Evolutionary conservation across 2,329 filamentous ascomycete genomes (phyloP), one percentile per base, ranked within the genome.

Genomic region (Metarhizium rileyi): DNA sequence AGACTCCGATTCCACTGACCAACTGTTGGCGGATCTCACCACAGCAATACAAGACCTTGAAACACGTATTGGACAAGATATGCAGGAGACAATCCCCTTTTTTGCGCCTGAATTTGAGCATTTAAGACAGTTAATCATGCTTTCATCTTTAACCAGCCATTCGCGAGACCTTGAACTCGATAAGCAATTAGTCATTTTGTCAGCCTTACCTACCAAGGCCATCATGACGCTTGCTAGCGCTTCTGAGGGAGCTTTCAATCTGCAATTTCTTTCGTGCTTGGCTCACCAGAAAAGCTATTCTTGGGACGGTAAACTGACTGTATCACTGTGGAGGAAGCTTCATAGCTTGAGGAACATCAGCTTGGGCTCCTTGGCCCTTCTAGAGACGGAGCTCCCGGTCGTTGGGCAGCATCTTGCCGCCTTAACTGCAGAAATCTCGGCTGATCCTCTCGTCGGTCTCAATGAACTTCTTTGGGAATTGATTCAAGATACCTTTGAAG

Each of bases 321-420:
- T 60, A 16, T 73, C 74, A 1, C 59, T 87, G 3, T 68, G 87
- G 56, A 67, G 70, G 14, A 81, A 76, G 55, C 64, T 85, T 44
- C 69, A 75, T 46, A 66, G 63, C 1, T 63, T 82, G 18, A 66
- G 68, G 12, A 68, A 73, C 23, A 78, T 83, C 0, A 76, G 70
- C 43, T 67, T 89, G 36, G 74, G 74, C 43, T 78, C 81, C 40
- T 67, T 89, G 44, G 72, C 77, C 42, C 71, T 84, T 18, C 70
- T 89, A 0, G 81, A 86, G 62, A 69, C 72, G 1, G 85, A 89
- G 59, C 66, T 87, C 46, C 80, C 81, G 8, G 69, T 77, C 3
- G 68, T 87, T 52, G 79, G 78, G 9, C 71, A 72, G 42, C 74
- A 80, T 50, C 57, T 86, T 25, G 66, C 75, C 44, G 61, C 66